phyloP scores from a whole-genome alignment of 352 stramenopile species.

The Phytophthora pluvialis region DNA sequence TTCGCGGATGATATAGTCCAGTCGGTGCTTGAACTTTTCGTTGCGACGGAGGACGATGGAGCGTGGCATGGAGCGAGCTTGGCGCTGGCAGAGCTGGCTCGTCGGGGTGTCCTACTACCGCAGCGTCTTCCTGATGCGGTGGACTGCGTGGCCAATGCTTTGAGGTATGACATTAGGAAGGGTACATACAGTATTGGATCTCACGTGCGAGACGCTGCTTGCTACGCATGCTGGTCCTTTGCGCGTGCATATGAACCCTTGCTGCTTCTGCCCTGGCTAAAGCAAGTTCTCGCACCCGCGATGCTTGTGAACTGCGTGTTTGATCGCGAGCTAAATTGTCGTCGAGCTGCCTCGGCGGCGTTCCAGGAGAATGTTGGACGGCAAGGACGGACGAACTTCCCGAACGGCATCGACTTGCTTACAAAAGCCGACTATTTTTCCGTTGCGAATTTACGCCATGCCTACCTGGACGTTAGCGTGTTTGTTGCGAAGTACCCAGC shows the following conservation, averaged over 20 bases:
- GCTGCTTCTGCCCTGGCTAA: slow-evolving; percentile 91
- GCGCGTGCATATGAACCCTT: slow-evolving; percentile 94
- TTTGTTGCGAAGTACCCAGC: slow-evolving; percentile 92
- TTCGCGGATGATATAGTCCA: slow-evolving; percentile 98
- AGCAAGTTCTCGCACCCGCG: slow-evolving; percentile 84
- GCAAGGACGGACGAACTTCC: slow-evolving; percentile 93
- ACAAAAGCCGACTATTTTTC: slow-evolving; percentile 98
- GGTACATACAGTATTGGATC: slow-evolving; percentile 95
- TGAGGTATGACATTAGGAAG: slow-evolving; percentile 96
- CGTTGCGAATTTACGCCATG: slow-evolving; percentile 90
- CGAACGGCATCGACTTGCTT: slow-evolving; percentile 97
- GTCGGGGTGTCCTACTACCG: slow-evolving; percentile 95
- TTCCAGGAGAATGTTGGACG: slow-evolving; percentile 97
- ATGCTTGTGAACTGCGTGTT: slow-evolving; percentile 97
- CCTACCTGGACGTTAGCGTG: slow-evolving; percentile 93
- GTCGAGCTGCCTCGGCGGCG: slow-evolving; percentile 96
- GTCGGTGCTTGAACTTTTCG: slow-evolving; percentile 94
- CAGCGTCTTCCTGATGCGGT: slow-evolving; percentile 92
- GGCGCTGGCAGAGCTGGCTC: slow-evolving; percentile 95
- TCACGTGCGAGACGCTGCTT: slow-evolving; percentile 98
- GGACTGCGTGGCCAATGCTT: slow-evolving; percentile 90
- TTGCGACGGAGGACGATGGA: slow-evolving; percentile 91
- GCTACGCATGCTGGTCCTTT: slow-evolving; percentile 98
- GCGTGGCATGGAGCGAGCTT: slow-evolving; percentile 98
- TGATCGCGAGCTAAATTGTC: slow-evolving; percentile 98